Percentiles rank a stretch among this genome's conserved stretches.
These are phyloP conservation scores for Saccharomycopsis fermentans DNA, from an alignment of 805 yeast species.

Conservation along the genomic window DNA sequence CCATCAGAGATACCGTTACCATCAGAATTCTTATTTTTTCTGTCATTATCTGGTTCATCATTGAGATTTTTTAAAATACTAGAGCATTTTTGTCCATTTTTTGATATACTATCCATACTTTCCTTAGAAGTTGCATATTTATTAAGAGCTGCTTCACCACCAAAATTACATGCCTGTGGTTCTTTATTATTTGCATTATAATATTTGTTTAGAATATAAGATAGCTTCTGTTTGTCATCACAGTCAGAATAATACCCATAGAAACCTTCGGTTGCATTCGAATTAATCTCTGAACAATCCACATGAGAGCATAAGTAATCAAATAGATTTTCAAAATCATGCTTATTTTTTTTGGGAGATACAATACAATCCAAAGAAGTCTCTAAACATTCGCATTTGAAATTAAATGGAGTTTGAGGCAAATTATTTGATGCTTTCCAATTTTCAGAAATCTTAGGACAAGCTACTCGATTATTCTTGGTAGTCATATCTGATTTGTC, in stretches of 20 bases:
- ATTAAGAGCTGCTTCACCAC: slow-evolving; percentile 12
- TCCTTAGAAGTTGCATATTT: slow-evolving; percentile 2
- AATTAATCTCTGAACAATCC: slow-evolving; percentile 51
- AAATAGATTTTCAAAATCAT: slow-evolving; percentile 54
- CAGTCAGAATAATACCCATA: slow-evolving; percentile 75
- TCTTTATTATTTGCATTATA: slow-evolving; percentile 7
- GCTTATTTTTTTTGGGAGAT: slow-evolving; percentile 35
- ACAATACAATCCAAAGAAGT: slow-evolving; percentile 51
- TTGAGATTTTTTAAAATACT: slow-evolving; percentile 2
- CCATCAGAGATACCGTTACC: neutral
- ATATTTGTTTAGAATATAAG: slow-evolving; percentile 57
- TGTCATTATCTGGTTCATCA: neutral
- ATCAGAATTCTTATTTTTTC: neutral
- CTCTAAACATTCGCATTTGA: slow-evolving; percentile 53
- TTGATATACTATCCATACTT: slow-evolving; percentile 8
- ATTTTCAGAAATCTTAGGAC: slow-evolving; percentile 39
- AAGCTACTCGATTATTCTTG: slow-evolving; percentile 18
- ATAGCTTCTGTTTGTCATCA: slow-evolving; percentile 56
- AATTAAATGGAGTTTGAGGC: slow-evolving; percentile 71
- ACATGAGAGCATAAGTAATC: slow-evolving; percentile 45
- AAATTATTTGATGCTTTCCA: slow-evolving; percentile 62
- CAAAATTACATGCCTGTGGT: slow-evolving; percentile 10
- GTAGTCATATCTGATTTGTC: neutral
- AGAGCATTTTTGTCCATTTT: slow-evolving; percentile 9
- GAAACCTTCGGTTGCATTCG: slow-evolving; percentile 51